Base-by-base conservation (phyloP, 1,139 yeast species). In the Taiozyma sp. region DNA sequence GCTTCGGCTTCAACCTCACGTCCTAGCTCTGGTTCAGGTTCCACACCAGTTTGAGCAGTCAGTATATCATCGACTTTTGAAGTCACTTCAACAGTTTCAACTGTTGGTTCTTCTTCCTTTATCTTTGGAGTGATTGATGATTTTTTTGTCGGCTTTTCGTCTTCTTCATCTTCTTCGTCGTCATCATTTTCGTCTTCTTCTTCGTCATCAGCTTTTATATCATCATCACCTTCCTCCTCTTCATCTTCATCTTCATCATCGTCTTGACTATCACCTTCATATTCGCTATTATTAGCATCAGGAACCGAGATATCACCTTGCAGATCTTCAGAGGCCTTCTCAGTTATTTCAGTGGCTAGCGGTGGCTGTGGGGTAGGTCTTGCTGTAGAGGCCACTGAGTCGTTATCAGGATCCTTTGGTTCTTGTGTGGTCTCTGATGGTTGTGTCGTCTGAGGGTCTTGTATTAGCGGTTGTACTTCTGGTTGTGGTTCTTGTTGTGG, bases 91-190 rank as follows among this genome's bases (percentile, higher is more conserved):
- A 38, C 34, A 1, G 38, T 14, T 29, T 40, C 29, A 13, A 22
- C 38, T 10, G 27, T 32, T 10, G 22, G n/a, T 10, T 50, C 46
- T 7, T 44, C 43, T 12, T 40, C 43, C 13, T 40, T 40, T 19
- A 40, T 40, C 43, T 40, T 40, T 40, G 43, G 43, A 13, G 43
- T 40, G 7, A 6, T 14, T 13, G 43, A 40, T 23, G 43, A 14
- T 40, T 22, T 40, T 19, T 24, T 40, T 6, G n/a, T 13, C 13
- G 29, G 28, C 1, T 34, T 43, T 19, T 30, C 52, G 23, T 51
- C 51, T 9, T 48, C 51, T 28, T 48, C 52, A 23, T 54, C 46
- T n/a, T 50, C 51, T 8, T 45, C 49, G 3, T 51, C 55, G 4
- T 48, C 53, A 7, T 47, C 54, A 4, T 49, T 52, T 10, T 28